A percentile compares a stretch with the other conserved stretches of the same genome.
These are phyloP conservation scores for Globisporangium camurandrum DNA, from an alignment of 352 stramenopile species.

Conservation along the genomic window DNA sequence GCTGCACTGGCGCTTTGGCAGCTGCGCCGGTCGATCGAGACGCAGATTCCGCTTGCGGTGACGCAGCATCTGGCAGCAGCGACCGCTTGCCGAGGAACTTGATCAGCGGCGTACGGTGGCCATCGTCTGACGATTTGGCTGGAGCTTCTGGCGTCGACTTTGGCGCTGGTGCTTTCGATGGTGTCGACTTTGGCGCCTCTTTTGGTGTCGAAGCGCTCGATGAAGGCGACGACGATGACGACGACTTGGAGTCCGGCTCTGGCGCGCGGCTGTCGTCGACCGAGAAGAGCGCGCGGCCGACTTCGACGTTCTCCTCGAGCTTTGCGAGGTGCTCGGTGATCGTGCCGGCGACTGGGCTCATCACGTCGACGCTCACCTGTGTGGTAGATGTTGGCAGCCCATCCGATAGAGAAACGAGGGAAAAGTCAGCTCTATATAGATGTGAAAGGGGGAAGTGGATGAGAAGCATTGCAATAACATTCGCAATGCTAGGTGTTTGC, in stretches of 20 bases:
- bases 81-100: conserved; percentile 69
- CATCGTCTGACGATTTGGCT: conserved; percentile 7
- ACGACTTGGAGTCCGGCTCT: conserved; percentile 15
- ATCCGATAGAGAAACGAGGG: not conserved
- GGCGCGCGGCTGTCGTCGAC: conserved; percentile 80
- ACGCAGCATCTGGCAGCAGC: conserved; percentile 36
- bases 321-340: conserved; percentile 92
- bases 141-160: conserved; percentile 8
- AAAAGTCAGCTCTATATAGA: no score
- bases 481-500: not conserved
- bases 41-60: conserved; percentile 16
- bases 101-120: conserved; percentile 50
- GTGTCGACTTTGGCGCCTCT: conserved; percentile 8
- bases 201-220: conserved; percentile 8
- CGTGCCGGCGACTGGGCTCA: conserved; percentile 85
- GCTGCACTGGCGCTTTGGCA: conserved; percentile 24
- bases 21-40: conserved; percentile 10
- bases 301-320: conserved; percentile 95
- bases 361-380: conserved; percentile 87
- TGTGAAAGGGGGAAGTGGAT: not conserved
- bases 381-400: no score
- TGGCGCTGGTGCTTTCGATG: conserved; percentile 10
- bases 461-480: not conserved
- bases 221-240: conserved; percentile 10
- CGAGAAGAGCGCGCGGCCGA: conserved; percentile 91